These are phyloP conservation scores for Exophiala calicioides DNA, from an alignment of 2,329 filamentous ascomycete genomes.

Conservation along the genomic window DNA sequence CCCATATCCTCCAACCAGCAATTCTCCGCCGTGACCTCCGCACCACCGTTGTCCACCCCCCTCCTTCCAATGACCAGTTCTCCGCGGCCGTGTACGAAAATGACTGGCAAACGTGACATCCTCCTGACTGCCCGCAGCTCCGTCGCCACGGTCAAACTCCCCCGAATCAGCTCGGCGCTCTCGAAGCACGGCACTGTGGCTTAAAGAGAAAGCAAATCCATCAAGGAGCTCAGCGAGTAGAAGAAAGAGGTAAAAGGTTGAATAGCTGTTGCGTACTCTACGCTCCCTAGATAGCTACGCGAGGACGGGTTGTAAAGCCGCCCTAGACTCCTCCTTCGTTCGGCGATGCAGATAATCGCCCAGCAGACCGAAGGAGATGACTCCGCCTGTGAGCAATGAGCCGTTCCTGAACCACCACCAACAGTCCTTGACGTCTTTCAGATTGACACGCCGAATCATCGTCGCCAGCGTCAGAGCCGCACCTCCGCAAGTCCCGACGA, in stretches of 20 bases:
- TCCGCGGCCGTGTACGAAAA: conserved; percentile 30
- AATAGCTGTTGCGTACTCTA: too few species aligned
- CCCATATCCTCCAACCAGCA: conserved; percentile 15
- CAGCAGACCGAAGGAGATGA: conserved; percentile 56
- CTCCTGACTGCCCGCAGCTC: conserved; percentile 69
- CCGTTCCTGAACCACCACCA: conserved; percentile 68
- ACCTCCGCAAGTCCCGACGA: conserved; percentile 59
- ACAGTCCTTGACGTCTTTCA: conserved; percentile 59
- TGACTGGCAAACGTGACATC: conserved; percentile 61
- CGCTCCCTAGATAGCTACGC: too few species aligned
- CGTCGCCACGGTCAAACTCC: conserved; percentile 86
- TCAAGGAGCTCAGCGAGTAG: too few species aligned
- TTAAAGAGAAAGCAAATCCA: too few species aligned
- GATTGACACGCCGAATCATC: conserved; percentile 61
- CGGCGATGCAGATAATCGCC: conserved; percentile 52
- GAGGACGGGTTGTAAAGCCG: neutral
- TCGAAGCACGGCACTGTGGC: conserved; percentile 60
- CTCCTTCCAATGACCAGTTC: conserved; percentile 23
- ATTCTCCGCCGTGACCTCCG: conserved; percentile 32
- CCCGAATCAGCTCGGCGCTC: conserved; percentile 59
- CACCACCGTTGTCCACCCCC: too few species aligned
- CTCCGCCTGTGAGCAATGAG: conserved; percentile 62
- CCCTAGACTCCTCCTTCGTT: conserved; percentile 20
- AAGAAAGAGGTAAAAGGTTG: too few species aligned
- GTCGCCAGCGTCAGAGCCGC: conserved; percentile 55